A percentile compares a stretch with the other conserved stretches of the same genome.
These are phyloP conservation scores for Aquilaria yunnanensis DNA, from an alignment of 345 rosid species.

Conservation along the genomic window DNA sequence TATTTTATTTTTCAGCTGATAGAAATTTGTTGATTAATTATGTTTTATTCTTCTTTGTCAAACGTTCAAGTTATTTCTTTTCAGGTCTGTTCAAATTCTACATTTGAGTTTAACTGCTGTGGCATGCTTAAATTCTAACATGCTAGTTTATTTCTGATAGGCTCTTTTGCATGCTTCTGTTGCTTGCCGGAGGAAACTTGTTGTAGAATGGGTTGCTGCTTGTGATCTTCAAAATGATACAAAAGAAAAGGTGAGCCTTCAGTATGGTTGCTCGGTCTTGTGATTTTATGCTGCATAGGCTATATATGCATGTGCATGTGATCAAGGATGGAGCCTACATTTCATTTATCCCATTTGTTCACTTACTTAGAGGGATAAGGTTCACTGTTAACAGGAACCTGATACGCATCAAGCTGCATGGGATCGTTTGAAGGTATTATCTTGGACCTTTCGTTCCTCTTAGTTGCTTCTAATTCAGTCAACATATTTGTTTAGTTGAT, in stretches of 20 bases:
- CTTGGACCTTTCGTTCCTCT: not conserved
- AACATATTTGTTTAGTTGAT: too few relatives aligned
- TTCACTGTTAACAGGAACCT: constrained; percentile 41
- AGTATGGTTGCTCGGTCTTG: not conserved
- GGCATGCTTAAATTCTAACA: not conserved
- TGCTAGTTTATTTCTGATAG: constrained; percentile 24
- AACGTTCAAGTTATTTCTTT: too few relatives aligned
- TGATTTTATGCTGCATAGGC: constrained; percentile 8
- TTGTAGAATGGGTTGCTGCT: constrained; percentile 79
- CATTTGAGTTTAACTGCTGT: not conserved
- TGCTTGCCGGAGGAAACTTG: constrained; percentile 58
- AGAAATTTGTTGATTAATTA: too few relatives aligned
- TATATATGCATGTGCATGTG: not conserved
- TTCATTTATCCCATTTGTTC: not conserved
- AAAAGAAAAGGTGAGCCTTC: constrained; percentile 34
- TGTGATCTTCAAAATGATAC: constrained; percentile 68
- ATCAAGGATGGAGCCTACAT: not conserved
- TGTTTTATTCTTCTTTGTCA: too few relatives aligned
- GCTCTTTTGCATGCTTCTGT: constrained; percentile 90
- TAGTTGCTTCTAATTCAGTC: not conserved
- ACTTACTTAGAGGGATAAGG: constrained; percentile 1
- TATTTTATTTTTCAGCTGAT: too few relatives aligned
- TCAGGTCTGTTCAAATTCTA: constrained; percentile 3
- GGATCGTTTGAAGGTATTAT: constrained; percentile 56
- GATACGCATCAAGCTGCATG: constrained; percentile 57